phyloP scores from a whole-genome alignment of 768 basidiomycete species.

The Austroboletus eburneus region DNA sequence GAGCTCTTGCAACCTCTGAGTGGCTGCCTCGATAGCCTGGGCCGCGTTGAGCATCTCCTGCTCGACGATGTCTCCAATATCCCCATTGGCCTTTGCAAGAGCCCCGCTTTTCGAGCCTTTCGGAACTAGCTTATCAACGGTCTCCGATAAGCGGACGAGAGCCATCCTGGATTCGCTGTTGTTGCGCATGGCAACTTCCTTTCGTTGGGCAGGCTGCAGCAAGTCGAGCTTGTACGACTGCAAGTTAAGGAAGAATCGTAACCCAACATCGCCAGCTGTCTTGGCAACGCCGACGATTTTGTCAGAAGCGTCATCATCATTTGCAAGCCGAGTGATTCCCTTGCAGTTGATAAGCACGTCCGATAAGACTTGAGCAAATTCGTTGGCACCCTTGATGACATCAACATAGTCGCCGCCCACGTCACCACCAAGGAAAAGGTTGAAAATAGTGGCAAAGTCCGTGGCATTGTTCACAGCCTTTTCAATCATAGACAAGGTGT shows the following conservation, averaged over 20 bases:
- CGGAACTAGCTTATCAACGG: constrained; percentile 81
- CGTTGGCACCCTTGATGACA: constrained; percentile 96
- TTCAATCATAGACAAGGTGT: constrained; percentile 97
- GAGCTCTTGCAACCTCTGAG: constrained; percentile 82
- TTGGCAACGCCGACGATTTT: constrained; percentile 84
- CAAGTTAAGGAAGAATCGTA: constrained; percentile 91
- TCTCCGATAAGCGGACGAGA: constrained; percentile 79
- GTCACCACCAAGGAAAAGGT: constrained; percentile 83
- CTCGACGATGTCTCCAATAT: constrained; percentile 94
- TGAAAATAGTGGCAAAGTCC: constrained; percentile 94
- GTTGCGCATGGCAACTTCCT: constrained; percentile 85
- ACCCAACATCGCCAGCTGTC: constrained; percentile 78
- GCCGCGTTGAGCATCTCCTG: constrained; percentile 95
- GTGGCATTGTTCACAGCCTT: constrained; percentile 92
- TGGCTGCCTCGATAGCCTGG: constrained; percentile 89
- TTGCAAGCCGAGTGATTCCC: constrained; percentile 89
- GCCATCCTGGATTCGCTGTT: constrained; percentile 83
- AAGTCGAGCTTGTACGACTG: constrained; percentile 94
- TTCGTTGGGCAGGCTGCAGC: constrained; percentile 65
- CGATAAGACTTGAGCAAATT: constrained; percentile 87
- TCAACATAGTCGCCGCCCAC: constrained; percentile 93
- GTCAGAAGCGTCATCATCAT: constrained; percentile 89
- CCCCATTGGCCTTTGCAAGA: constrained; percentile 76
- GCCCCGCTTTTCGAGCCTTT: constrained; percentile 71
- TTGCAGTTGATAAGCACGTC: constrained; percentile 94